Evolutionary conservation across 768 basidiomycete genomes (phyloP), one percentile per base, ranked within the genome.

Genomic region (Russula foetens): DNA sequence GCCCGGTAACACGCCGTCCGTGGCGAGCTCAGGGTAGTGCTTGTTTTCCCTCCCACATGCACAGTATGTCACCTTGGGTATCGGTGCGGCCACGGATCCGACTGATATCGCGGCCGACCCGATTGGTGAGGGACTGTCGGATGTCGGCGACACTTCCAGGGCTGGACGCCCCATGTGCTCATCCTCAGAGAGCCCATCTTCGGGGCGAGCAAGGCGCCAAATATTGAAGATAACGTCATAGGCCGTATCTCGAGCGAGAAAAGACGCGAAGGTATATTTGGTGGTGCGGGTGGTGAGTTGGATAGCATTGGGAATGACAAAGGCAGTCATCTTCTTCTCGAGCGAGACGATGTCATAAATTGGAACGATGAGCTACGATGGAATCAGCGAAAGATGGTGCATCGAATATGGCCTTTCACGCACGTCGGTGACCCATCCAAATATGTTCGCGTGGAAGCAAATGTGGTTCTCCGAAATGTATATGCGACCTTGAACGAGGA

Each of bases 361-460:
- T 7, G 95, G 88, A 59, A 98, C 84, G 45, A 85, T 85, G 64
- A 95, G 78, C 93, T 95, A 29, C 15, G 7, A 71, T 11, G 50
- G n/a, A 44, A 57, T 58, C 39, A 55, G 51, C 5, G 15, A 29
- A 35, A 3, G 7, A 41, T n/a, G 53, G 21, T 23, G 14, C 26
- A 21, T 23, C 26, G 28, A 58, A 11, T 28, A 31, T 47, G 49
- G 52, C 31, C 14, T 6, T 44, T 38, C 0, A 78, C 94, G 72
- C 72, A 96, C 95, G 70, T 96, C 86, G 29, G 96, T 98, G 51
- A 97, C 88, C 97, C 96, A 98, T 45, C 97, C 96, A 73, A 98
- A 96, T 46, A 98, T 98, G 70, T 98, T 98, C 45, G 97, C 96
- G 67, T 99, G 92, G 78, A 98, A 99, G 75, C 93, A 98, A n/a